Evolutionary conservation across 1,284 basidiomycete genomes (phyloP), one percentile per base, ranked within the genome.

Genomic region (Malassezia brasiliensis): DNA sequence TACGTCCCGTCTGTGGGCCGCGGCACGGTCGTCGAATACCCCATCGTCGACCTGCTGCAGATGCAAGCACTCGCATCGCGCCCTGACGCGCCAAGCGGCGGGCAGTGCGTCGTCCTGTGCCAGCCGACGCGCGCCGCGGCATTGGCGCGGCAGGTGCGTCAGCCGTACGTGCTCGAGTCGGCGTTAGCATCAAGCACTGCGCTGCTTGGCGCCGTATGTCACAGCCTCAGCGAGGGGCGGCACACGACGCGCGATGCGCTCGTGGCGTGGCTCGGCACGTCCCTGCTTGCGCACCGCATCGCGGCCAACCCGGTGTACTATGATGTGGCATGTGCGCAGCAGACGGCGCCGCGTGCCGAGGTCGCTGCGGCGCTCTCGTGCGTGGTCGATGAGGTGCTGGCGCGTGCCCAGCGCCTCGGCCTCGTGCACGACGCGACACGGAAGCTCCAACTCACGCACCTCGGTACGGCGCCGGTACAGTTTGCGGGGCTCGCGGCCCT

Each of bases 121-220:
- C 96, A 77, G 91, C 90, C 74, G 87, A 90, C 72, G 79, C 83
- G 25, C 87, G 94, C 74, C 81, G 83, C 50, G 81, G 83, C 65
- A 85, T 87, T 65, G 66, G 80, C 82, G 41, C 83, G 85, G 20
- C 87, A 91, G 77, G 77, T 98, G 56, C 82, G 83, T 45, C 83
- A 88, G 31, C 94, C 94, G 7, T 78, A 94, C 19, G 88, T 90
- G 0, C 78, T 96, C 25, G 93, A 96, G 76, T 96, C 90, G 1
- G 78, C 79, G 25, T 75, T 96, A 14, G 76, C 83, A 35, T 82
- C 83, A 51, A 79, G 79, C 22, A 38, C 63, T 25, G 56, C 65
- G 1, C 28, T 75, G 22, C 50, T 72, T 9, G 56, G 46, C 15
- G 53, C 66, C 35, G 49, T 73, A 6, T 50, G 61, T 8, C 19